Evolutionary conservation across 352 stramenopile species (phyloP).

Genomic region (Globisporangium radiosum): DNA sequence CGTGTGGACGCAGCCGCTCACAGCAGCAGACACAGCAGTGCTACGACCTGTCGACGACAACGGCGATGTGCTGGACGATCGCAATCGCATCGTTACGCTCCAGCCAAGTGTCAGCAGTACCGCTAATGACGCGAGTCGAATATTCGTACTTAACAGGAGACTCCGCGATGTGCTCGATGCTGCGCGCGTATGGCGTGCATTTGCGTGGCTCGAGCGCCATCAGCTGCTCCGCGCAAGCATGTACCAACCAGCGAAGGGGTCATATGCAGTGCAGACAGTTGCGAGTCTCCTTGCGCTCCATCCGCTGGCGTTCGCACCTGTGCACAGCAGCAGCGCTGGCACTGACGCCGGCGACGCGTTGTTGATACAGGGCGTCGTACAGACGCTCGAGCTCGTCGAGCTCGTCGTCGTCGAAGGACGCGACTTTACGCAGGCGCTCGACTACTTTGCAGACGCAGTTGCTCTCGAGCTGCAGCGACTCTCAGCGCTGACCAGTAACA

Average conservation of each 20-base stretch:
- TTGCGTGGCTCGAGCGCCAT: constrained; percentile 19
- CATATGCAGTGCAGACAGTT: constrained; percentile 27
- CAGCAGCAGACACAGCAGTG: too few species aligned
- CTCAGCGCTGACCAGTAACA: too few species aligned
- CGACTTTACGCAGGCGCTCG: constrained; percentile 22
- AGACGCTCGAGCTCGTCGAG: constrained; percentile 26
- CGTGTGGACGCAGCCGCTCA: constrained; percentile 16
- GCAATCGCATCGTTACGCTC: neutral
- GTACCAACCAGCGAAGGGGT: constrained; percentile 33
- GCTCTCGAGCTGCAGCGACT: constrained; percentile 23
- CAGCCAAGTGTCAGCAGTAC: too few species aligned
- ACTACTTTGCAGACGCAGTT: constrained; percentile 38
- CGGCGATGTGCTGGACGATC: neutral
- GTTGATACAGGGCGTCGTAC: neutral
- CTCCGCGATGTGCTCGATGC: constrained; percentile 16
- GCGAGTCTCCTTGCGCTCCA: constrained; percentile 22
- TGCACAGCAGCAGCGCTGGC: neutral
- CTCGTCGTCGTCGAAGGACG: constrained; percentile 35
- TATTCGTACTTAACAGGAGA: constrained; percentile 10
- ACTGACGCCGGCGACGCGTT: too few species aligned
- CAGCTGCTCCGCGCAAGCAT: constrained; percentile 14
- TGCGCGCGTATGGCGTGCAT: constrained; percentile 5
- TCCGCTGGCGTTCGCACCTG: constrained; percentile 12
- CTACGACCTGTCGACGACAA: neutral
- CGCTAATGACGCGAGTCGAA: too few species aligned